phyloP scores from a whole-genome alignment of 805 yeast species.

The Lipomyces lipofer region DNA sequence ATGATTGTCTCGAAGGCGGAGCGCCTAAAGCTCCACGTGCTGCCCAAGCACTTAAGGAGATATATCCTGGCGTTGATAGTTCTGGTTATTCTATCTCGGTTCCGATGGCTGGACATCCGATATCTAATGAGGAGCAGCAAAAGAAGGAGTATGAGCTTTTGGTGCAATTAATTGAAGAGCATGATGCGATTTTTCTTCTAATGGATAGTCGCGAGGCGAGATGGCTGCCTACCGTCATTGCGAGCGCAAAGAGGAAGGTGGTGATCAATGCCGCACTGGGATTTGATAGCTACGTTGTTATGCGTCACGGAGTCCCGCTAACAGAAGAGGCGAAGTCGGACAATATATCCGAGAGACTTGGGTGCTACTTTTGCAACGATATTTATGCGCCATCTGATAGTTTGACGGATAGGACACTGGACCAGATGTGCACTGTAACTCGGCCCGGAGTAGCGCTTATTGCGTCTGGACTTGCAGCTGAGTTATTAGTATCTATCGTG shows the following conservation, averaged over 20 bases:
- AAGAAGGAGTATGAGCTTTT: constrained; percentile 54
- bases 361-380: constrained; percentile 96
- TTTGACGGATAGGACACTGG: constrained; percentile 81
- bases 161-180: constrained; percentile 54
- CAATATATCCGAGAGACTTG: constrained; percentile 56
- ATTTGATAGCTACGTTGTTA: constrained; percentile 87
- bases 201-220: constrained; percentile 96
- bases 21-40: constrained; percentile 76
- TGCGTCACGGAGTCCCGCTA: constrained; percentile 75
- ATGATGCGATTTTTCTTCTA: constrained; percentile 76
- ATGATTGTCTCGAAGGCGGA: constrained; percentile 79
- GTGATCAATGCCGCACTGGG: constrained; percentile 95
- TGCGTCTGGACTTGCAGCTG: constrained; percentile 87
- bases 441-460: constrained; percentile 92
- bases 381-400: constrained; percentile 93
- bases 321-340: constrained; percentile 7
- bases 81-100: constrained; percentile 68
- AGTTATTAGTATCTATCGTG: constrained; percentile 67
- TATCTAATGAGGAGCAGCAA: constrained; percentile 57
- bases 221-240: constrained; percentile 94
- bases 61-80: constrained; percentile 69
- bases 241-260: constrained; percentile 62
- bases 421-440: constrained; percentile 98
- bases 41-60: constrained; percentile 64
- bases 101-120: constrained; percentile 95